Percentiles rank a stretch among this genome's conserved stretches.
Conservation (phyloP, 345 rosid species). For the Euphorbia tirucalli region DNA sequence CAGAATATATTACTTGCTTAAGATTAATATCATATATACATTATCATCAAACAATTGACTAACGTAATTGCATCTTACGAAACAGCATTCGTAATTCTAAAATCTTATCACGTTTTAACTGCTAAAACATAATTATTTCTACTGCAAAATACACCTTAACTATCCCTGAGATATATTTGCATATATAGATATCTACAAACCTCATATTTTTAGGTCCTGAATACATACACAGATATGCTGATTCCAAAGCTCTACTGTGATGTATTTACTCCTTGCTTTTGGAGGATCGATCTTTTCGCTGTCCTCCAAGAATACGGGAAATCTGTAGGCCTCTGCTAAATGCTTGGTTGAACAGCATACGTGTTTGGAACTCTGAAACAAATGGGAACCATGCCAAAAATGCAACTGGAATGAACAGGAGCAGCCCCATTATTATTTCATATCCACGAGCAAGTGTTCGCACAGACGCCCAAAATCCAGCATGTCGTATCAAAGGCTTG, state of each 20-base stretch:
- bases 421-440: slow-evolving; percentile 87
- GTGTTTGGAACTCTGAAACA: slow-evolving; percentile 96
- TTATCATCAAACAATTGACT: too few relatives aligned
- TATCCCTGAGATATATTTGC: too few relatives aligned
- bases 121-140: too few relatives aligned
- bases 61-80: too few relatives aligned
- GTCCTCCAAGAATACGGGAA: slow-evolving; percentile 97
- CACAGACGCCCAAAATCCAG: slow-evolving; percentile 91
- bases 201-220: too few relatives aligned
- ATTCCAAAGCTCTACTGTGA: too few relatives aligned
- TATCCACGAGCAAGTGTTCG: slow-evolving; percentile 90
- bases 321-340: slow-evolving; percentile 98
- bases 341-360: slow-evolving; percentile 99
- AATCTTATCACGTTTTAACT: too few relatives aligned
- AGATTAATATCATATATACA: background rate
- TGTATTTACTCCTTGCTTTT: slow-evolving; percentile 60
- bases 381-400: slow-evolving; percentile 99
- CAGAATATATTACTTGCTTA: too few relatives aligned
- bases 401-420: slow-evolving; percentile 92
- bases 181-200: too few relatives aligned
- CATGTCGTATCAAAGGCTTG: slow-evolving; percentile 60
- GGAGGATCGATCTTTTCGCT: slow-evolving; percentile 72
- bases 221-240: too few relatives aligned
- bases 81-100: too few relatives aligned
- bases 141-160: too few relatives aligned